Evolutionary conservation across 2,329 filamentous ascomycete genomes (phyloP), one percentile per base, ranked within the genome.

Genomic region (Acrocalymma vagum): DNA sequence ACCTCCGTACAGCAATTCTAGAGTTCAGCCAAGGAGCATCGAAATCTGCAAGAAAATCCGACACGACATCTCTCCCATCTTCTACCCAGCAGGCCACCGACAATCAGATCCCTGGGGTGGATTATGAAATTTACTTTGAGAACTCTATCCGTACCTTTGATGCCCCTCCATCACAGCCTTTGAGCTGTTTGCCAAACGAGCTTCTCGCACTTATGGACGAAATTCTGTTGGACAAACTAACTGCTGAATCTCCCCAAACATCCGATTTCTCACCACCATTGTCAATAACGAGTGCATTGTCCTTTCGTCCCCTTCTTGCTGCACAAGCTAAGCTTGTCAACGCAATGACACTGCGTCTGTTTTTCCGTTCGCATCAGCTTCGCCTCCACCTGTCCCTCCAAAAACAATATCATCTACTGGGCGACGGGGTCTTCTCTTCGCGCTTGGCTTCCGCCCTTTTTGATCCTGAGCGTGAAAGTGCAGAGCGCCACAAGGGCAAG

Each of bases 361-460:
- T 97, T 14, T 95, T 96, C 63, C 80, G 80, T 13, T 78, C 83
- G 5, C 88, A 95, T 60, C 75, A 83, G 8, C 71, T 99, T 4
- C 80, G 83, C 11, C 74, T 81, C 2, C 91, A 97, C 61, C 72
- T 97, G 0, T 76, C 78, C 4, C 63, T 95, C 2, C 90, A 95
- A 58, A 83, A 83, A 44, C 81, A 86, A 28, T 96, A 94, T 51
- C 88, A 95, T 36, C 78, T 97, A 2, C 77, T 97, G 6, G 88
- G 90, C 2, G 91, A 94, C 56, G 91, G 91, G 5, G 78, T 89
- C 11, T 96, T 96, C 65, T 85, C 87, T 36, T 87, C 86, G 34
- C 84, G 86, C 2, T 78, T 99, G 1, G 87, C 89, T 0, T 85
- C 90, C 38, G 87, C 91, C 1, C 77, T 99, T 0, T 97, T 97